phyloP scores from a whole-genome alignment of 495 filamentous ascomycete genomes.

The Hypoxylon rickii region DNA sequence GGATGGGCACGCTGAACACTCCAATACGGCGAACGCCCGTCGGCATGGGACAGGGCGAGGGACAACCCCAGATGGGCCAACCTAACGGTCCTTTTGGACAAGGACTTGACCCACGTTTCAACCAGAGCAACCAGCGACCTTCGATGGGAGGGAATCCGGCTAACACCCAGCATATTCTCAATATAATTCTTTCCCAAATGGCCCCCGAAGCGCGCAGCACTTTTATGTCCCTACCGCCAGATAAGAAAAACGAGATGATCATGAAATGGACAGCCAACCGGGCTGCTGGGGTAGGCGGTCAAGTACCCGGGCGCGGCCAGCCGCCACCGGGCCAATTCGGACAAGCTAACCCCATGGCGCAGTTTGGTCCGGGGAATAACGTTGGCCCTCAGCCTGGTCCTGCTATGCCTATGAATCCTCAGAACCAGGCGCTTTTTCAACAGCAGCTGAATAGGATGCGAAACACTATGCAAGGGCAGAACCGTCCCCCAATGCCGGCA shows the following conservation, averaged over 20 bases:
- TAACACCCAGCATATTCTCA: slow-evolving; percentile 42
- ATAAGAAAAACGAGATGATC: slow-evolving; percentile 50
- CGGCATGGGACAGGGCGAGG: slow-evolving; percentile 43
- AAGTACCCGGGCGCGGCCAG: slow-evolving; percentile 36
- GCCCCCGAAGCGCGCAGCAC: slow-evolving; percentile 35
- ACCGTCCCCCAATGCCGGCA: slow-evolving; percentile 10
- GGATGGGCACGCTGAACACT: slow-evolving; percentile 54
- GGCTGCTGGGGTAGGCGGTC: slow-evolving; percentile 15
- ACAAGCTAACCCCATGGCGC: slow-evolving; percentile 38
- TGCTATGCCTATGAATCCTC: slow-evolving; percentile 41
- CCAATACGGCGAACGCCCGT: slow-evolving; percentile 52
- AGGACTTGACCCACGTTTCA: slow-evolving; percentile 49
- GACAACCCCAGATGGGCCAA: slow-evolving; percentile 42
- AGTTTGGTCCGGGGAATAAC: slow-evolving; percentile 34
- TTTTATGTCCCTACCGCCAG: slow-evolving; percentile 40
- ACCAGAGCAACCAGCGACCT: slow-evolving; percentile 43
- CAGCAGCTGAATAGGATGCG: slow-evolving; percentile 41
- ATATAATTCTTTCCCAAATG: slow-evolving; percentile 43
- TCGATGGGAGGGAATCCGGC: slow-evolving; percentile 32
- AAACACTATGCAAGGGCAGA: slow-evolving; percentile 22
- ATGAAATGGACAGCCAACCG: slow-evolving; percentile 40
- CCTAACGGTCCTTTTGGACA: slow-evolving; percentile 42
- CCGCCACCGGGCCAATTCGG: slow-evolving; percentile 42
- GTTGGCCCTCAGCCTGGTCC: slow-evolving; percentile 33
- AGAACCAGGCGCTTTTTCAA: slow-evolving; percentile 42